These are phyloP conservation scores for Mimosa pudica DNA, from an alignment of 306 rosid genomes.

Conservation along the genomic window DNA sequence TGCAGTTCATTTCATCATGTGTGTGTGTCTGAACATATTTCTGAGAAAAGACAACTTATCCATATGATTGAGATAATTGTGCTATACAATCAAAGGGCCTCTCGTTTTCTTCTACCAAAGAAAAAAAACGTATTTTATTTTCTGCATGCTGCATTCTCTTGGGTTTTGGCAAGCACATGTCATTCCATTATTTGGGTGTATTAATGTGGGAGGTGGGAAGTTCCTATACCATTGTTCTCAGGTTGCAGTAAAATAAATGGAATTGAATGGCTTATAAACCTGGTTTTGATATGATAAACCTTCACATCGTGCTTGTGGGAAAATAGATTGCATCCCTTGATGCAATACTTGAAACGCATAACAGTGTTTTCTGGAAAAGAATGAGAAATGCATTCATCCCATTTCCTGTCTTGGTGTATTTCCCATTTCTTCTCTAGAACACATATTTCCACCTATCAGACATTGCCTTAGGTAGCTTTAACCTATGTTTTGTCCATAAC, in stretches of 20 bases:
- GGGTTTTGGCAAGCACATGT: not conserved
- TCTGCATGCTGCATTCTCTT: not conserved
- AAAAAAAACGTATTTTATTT: not conserved
- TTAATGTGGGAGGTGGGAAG: not conserved
- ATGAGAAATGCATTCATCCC: not conserved
- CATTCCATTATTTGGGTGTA: not conserved
- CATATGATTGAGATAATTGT: slow-evolving; percentile 3
- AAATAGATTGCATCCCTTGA: not conserved
- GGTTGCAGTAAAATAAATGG: not conserved
- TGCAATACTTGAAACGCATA: not conserved
- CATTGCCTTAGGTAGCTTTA: not conserved
- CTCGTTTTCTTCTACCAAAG: not conserved
- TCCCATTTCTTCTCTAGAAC: not conserved
- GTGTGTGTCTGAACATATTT: not conserved
- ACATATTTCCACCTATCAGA: not conserved
- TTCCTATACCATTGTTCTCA: not conserved
- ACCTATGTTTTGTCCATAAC: not conserved
- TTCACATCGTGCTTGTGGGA: not conserved
- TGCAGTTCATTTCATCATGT: not conserved
- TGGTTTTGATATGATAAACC: not conserved
- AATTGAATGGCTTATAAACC: not conserved
- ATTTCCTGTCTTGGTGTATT: not conserved
- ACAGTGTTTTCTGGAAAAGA: not conserved
- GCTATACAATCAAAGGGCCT: not conserved
- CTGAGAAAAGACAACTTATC: not conserved